Evolutionary conservation across 495 filamentous ascomycete species (phyloP), one percentile per base, ranked within the genome.

Genomic region (Tuber umbilicatum): DNA sequence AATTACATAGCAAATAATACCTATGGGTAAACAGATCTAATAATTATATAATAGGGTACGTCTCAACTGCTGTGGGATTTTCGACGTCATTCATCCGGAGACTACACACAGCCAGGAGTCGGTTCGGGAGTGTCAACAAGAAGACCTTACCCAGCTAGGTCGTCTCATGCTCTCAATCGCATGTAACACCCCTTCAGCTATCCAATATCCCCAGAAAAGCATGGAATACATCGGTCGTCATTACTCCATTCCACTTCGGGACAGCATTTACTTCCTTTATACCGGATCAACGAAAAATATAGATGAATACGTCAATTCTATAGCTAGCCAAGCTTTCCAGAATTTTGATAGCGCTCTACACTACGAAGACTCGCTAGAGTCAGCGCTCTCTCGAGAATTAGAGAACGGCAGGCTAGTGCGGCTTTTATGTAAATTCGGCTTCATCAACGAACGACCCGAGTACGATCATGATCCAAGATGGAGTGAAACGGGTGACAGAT

Each of bases 371-470:
- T 83, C 76, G 14, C 86, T 93, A 50, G 87, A 86, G 27, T 88
- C 85, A 19, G 87, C 91, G 43, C 88, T 99, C 41, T 87, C 85
- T 74, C 87, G 88, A 67, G 96, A 97, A 83, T 87, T 98, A 35
- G 95, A 98, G 79, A 97, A 97, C 78, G 93, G 90, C n/a, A 89
- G 95, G 17, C 82, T 97, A 5, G 89, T 93, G 70, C 91, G 95
- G 60, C 87, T 94, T 43, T 84, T 97, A 83, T 88, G 89, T 73
- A 99, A 99, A 83, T 84, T 99, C 67, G 90, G 90, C 72, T 87
- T 91, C 73, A 89, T 99, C 78, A 93, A 92, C 79, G 95, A 98
- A 80, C 90, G 95, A 6, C 93, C 92, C 2, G 94, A 97, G 80
- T 90, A 90, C 73, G 91, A 92, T 37, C 86, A 89, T 39, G 89